Evolutionary conservation across 441 rosid species (phyloP).

Genomic region (Populus tomentosa): DNA sequence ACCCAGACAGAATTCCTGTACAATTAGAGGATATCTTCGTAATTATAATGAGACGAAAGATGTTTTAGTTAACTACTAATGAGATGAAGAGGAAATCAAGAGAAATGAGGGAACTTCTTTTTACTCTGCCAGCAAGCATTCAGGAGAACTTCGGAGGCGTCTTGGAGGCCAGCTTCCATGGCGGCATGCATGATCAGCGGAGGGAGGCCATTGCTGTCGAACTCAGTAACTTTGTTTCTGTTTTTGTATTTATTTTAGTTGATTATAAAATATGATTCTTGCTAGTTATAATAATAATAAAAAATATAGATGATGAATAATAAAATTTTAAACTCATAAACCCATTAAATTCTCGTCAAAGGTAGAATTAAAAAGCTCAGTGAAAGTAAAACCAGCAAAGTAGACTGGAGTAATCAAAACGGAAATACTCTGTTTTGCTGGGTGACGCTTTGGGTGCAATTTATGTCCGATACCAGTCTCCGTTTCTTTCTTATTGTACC

Average conservation of each 20-base stretch:
- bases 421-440: background rate
- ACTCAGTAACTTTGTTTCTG: constrained; percentile 54
- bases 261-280: too few species aligned
- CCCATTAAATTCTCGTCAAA: too few species aligned
- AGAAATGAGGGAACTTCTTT: background rate
- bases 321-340: too few species aligned
- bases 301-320: too few species aligned
- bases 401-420: background rate
- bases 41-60: background rate
- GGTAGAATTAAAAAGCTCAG: too few species aligned
- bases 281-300: too few species aligned
- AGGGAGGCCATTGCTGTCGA: constrained; percentile 56
- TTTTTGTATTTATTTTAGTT: too few species aligned
- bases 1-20: constrained; percentile 71
- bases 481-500: background rate
- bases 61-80: background rate
- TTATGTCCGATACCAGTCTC: background rate
- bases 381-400: too few species aligned
- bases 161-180: constrained; percentile 76
- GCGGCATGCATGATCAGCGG: constrained; percentile 83
- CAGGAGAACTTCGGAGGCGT: constrained; percentile 60
- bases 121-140: constrained; percentile 33
- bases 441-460: background rate
- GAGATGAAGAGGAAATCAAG: background rate
- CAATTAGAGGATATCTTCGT: background rate